These are phyloP conservation scores for Psilocybe subaeruginosa DNA, from an alignment of 768 basidiomycete species.

Conservation along the genomic window DNA sequence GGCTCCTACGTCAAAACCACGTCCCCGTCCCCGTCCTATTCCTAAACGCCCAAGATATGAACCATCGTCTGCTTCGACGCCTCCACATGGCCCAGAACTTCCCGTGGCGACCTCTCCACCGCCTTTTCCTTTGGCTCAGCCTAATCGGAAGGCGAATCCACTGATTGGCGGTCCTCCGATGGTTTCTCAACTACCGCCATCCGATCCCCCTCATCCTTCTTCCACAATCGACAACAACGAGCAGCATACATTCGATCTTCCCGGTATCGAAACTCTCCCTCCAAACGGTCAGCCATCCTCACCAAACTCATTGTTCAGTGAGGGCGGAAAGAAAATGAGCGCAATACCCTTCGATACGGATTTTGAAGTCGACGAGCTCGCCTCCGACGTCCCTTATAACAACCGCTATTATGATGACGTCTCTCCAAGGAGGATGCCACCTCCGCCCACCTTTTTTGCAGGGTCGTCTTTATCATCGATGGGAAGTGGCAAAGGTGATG, in stretches of 20 bases:
- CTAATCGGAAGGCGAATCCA: background rate
- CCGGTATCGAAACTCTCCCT: slow-evolving; percentile 38
- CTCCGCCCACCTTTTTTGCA: slow-evolving; percentile 51
- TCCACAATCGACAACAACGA: slow-evolving; percentile 4
- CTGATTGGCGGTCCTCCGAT: background rate
- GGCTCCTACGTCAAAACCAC: slow-evolving; percentile 2
- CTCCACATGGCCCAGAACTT: slow-evolving; percentile 15
- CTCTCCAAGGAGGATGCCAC: slow-evolving; percentile 22
- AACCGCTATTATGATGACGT: background rate
- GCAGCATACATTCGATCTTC: slow-evolving; percentile 16
- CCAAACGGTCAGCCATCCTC: slow-evolving; percentile 30
- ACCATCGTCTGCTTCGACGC: background rate
- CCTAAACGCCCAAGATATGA: slow-evolving; percentile 6
- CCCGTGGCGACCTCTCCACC: slow-evolving; percentile 21
- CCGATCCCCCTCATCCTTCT: slow-evolving; percentile 35
- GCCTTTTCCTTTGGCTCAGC: background rate
- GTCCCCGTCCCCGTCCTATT: slow-evolving; percentile 23
- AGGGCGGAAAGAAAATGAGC: slow-evolving; percentile 21
- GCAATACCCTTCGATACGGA: slow-evolving; percentile 13
- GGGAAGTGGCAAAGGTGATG: slow-evolving; percentile 10
- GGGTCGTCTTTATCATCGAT: slow-evolving; percentile 42
- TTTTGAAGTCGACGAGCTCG: slow-evolving; percentile 31
- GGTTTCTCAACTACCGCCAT: slow-evolving; percentile 33
- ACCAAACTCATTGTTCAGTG: slow-evolving; percentile 34
- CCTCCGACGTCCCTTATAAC: slow-evolving; percentile 13